Conservation (phyloP, 345 rosid species). For the Garcia nutans region DNA sequence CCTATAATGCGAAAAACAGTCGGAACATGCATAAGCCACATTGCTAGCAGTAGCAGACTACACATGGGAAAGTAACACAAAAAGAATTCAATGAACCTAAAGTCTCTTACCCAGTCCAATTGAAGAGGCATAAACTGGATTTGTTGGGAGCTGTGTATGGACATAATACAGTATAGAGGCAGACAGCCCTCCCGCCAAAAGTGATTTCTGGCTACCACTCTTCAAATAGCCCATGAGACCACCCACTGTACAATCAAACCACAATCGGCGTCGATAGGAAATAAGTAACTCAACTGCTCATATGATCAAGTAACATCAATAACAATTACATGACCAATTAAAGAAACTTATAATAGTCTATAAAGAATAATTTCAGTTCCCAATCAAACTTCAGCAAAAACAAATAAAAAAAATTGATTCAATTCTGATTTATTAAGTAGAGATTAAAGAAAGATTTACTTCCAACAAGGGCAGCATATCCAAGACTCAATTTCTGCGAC, state of each 20-base stretch:
- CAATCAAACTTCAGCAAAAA: background rate
- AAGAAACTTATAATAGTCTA: background rate
- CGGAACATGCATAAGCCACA: background rate
- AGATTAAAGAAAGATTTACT: constrained; percentile 30
- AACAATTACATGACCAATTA: background rate
- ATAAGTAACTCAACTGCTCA: background rate
- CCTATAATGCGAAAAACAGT: background rate
- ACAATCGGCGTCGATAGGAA: background rate
- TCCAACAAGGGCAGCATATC: constrained; percentile 69
- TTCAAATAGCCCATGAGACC: constrained; percentile 82
- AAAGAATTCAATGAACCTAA: background rate
- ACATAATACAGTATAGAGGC: constrained; percentile 69
- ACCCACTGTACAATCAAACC: constrained; percentile 51
- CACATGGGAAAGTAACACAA: background rate
- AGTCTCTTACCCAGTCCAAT: constrained; percentile 69
- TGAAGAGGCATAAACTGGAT: constrained; percentile 72
- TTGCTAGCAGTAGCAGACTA: background rate
- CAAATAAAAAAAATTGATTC: background rate
- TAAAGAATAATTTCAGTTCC: background rate
- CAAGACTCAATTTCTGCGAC: constrained; percentile 67
- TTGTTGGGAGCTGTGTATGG: constrained; percentile 61
- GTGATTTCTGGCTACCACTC: constrained; percentile 87
- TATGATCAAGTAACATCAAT: no score
- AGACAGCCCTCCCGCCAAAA: constrained; percentile 71
- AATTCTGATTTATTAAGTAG: background rate